A percentile compares a stretch with the other conserved stretches of the same genome.
These are phyloP conservation scores for Dipsacomyces acuminosporus DNA, from an alignment of 371 early-diverging fungal genomes.

Conservation along the genomic window DNA sequence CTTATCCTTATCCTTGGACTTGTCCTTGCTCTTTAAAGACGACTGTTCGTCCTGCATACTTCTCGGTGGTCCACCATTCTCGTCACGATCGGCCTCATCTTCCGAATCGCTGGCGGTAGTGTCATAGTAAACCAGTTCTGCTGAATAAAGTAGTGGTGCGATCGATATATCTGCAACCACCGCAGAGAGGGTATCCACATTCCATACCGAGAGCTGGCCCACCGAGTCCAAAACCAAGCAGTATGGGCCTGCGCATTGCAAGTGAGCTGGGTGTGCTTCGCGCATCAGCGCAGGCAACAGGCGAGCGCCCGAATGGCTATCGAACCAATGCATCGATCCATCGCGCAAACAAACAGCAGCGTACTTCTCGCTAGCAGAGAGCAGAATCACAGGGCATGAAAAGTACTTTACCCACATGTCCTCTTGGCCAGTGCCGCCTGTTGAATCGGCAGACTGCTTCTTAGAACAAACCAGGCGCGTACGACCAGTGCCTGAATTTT, in stretches of 20 bases:
- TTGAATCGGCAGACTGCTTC: not conserved
- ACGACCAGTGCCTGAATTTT: not conserved
- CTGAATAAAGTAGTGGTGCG: slow-evolving; percentile 31
- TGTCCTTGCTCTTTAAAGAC: not conserved
- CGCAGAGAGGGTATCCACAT: slow-evolving; percentile 3
- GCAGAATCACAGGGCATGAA: not conserved
- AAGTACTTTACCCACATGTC: slow-evolving; percentile 18
- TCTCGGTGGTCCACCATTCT: too few relatives aligned
- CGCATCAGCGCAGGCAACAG: slow-evolving; percentile 24
- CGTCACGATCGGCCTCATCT: too few relatives aligned
- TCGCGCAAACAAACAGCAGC: slow-evolving; percentile 14
- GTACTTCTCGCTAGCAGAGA: slow-evolving; percentile 10
- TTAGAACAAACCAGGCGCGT: not conserved
- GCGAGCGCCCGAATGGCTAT: slow-evolving; percentile 26
- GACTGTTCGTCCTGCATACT: not conserved
- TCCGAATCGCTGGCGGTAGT: too few relatives aligned
- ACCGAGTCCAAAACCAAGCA: slow-evolving; percentile 28
- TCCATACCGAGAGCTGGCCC: slow-evolving; percentile 33
- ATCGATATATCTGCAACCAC: slow-evolving; percentile 21
- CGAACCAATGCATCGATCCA: slow-evolving; percentile 32
- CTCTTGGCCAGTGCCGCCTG: not conserved
- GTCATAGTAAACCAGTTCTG: slow-evolving; percentile 1
- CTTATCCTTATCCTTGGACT: not conserved
- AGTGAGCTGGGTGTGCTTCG: slow-evolving; percentile 26
- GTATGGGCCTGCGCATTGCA: slow-evolving; percentile 12